Percentiles rank a stretch among this genome's conserved stretches.
These are phyloP conservation scores for Lodderomyces margitis DNA, from an alignment of 1,139 yeast genomes.

Conservation along the genomic window DNA sequence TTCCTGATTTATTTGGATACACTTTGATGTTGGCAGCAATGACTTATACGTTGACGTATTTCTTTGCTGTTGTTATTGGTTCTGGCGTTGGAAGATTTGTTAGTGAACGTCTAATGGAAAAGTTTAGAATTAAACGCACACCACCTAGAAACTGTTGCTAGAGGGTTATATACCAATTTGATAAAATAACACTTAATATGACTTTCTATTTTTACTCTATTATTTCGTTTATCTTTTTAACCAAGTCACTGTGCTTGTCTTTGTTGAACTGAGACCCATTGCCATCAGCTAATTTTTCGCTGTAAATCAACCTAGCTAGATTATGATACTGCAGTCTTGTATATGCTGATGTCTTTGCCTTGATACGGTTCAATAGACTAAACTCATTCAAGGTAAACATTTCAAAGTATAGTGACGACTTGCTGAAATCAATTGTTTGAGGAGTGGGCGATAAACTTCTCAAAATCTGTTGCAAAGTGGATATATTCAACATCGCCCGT, in stretches of 20 bases:
- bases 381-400: slow-evolving; percentile 47
- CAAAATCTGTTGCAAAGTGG: slow-evolving; percentile 73
- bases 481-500: slow-evolving; percentile 64
- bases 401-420: slow-evolving; percentile 59
- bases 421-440: slow-evolving; percentile 56
- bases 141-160: slow-evolving; percentile 14
- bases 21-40: slow-evolving; percentile 77
- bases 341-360: slow-evolving; percentile 19
- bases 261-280: slow-evolving; percentile 39
- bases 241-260: slow-evolving; percentile 39
- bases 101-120: slow-evolving; percentile 51
- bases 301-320: slow-evolving; percentile 40
- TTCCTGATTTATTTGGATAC: slow-evolving; percentile 65
- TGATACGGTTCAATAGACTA: slow-evolving; percentile 26
- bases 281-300: slow-evolving; percentile 45
- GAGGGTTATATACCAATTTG: neutral
- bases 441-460: slow-evolving; percentile 60
- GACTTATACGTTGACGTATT: slow-evolving; percentile 63
- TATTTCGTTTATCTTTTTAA: slow-evolving; percentile 25
- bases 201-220: slow-evolving; percentile 1
- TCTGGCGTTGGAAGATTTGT: slow-evolving; percentile 65
- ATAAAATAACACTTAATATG: neutral
- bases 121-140: slow-evolving; percentile 12
- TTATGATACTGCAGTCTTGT: slow-evolving; percentile 29
- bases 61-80: slow-evolving; percentile 71